Base-by-base conservation (phyloP, 495 filamentous ascomycete genomes). In the Aspergillus kassunensis region DNA sequence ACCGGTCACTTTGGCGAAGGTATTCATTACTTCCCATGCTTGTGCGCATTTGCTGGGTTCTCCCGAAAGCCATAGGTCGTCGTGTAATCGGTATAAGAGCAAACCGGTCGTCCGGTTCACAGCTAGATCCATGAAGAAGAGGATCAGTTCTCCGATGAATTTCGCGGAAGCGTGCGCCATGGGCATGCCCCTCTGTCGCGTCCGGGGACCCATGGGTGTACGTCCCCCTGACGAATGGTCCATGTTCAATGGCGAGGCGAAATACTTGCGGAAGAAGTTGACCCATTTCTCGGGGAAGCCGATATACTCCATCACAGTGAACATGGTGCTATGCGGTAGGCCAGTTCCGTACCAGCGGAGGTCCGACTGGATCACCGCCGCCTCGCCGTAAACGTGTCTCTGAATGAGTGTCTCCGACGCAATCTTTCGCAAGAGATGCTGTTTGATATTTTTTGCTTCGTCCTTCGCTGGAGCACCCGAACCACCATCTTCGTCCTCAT, bases 71-170 rank as follows among this genome's bases (percentile, higher is more conserved):
- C 82, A 85, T 39, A 84, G 67, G 47, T 84, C 80, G 49, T 84
- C 81, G 53, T 82, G 74, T 41, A 82, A 69, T 10, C 80, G 75
- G 57, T 78, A 77, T 30, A 83, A 57, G 19, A 76, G 65, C 19
- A 79, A 67, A 6, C 73, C 63, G 0, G 82, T 75, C 0, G 61
- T 59, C 31, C 79, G 72, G 53, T 82, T 84, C 19, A 86, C 73
- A 0, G 80, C 63, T 35, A 77, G 77, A 54, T 86, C 82, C 50
- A 85, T 68, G 53, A 75, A 78, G 61, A 84, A 84, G 2, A 86
- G 58, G 7, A 83, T 57, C 0, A 71, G 63, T 44, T 86, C 82
- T 3, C 77, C 74, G 25, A 79, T 71, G 6, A 80, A 51, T 37
- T 78, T 71, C 49, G 76, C 79, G 2, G 83, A 66, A 0, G 67